A percentile compares a stretch with the other conserved stretches of the same genome.
phyloP scores from a whole-genome alignment of 208 protist genomes.

The Trypanosoma lewisi region DNA sequence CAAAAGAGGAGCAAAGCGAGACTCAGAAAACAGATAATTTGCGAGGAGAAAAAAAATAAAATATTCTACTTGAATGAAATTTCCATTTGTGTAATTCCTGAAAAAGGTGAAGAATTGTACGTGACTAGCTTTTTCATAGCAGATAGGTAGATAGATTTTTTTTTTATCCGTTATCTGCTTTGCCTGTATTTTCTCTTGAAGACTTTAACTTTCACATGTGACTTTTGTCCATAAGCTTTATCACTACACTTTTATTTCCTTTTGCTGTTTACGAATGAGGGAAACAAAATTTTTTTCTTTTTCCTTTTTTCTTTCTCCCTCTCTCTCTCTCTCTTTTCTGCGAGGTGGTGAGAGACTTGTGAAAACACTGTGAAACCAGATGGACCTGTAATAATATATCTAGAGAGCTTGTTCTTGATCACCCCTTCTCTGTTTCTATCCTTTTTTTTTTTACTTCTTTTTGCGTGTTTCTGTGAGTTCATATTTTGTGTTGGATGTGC shows the following conservation, averaged over 20 bases:
- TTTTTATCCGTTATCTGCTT: too few species aligned
- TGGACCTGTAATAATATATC: too few species aligned
- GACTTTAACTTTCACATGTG: neutral
- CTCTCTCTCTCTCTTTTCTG: too few species aligned
- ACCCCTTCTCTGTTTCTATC: too few species aligned
- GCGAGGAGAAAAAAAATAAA: too few species aligned
- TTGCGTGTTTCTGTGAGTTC: too few species aligned
- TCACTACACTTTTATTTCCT: neutral
- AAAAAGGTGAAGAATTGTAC: neutral
- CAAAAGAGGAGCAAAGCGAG: neutral
- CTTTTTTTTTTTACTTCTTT: too few species aligned
- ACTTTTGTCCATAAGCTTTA: neutral
- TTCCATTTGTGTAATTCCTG: neutral
- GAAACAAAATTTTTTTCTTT: conserved; percentile 1
- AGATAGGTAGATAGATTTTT: neutral
- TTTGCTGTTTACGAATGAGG: neutral
- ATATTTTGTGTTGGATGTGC: too few species aligned
- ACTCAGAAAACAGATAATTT: neutral
- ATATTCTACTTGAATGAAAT: neutral
- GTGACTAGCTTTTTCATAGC: neutral
- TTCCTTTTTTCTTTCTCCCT: conserved; percentile 13
- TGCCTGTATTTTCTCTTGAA: neutral
- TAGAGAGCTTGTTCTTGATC: too few species aligned
- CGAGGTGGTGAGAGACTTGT: too few species aligned
- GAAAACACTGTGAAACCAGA: too few species aligned